A percentile compares a stretch with the other conserved stretches of the same genome.
These are phyloP conservation scores for Globisporangium paddicum DNA, from an alignment of 352 stramenopile species.

Conservation along the genomic window DNA sequence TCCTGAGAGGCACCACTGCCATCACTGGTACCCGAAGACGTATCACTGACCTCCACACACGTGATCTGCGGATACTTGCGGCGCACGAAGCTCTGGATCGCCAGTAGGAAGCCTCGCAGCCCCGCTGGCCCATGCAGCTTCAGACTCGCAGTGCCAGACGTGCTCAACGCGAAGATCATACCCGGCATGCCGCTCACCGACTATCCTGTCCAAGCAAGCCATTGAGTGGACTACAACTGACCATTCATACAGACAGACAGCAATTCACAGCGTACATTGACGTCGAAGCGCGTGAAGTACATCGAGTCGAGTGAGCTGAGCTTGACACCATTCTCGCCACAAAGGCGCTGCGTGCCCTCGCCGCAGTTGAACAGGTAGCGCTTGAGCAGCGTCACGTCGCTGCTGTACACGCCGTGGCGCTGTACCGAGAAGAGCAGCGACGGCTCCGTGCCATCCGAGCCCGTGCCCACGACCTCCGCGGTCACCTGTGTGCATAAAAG, in stretches of 20 bases:
- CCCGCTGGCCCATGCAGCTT: slow-evolving; percentile 43
- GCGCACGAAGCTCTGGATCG: slow-evolving; percentile 65
- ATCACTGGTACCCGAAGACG: too few relatives aligned
- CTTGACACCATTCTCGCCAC: slow-evolving; percentile 66
- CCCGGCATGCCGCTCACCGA: slow-evolving; percentile 64
- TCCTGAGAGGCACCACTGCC: not conserved
- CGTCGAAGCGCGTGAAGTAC: slow-evolving; percentile 64
- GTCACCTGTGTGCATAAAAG: slow-evolving; percentile 26
- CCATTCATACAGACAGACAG: too few relatives aligned
- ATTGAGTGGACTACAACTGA: too few relatives aligned
- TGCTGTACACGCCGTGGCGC: slow-evolving; percentile 58
- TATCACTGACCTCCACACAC: slow-evolving; percentile 31
- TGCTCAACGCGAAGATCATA: slow-evolving; percentile 57
- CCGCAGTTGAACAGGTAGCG: slow-evolving; percentile 73
- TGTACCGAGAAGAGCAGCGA: slow-evolving; percentile 65
- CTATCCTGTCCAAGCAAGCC: slow-evolving; percentile 25
- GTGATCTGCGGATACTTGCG: slow-evolving; percentile 59
- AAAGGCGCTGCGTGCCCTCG: slow-evolving; percentile 62
- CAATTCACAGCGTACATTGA: slow-evolving; percentile 29
- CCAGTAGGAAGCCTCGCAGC: slow-evolving; percentile 28
- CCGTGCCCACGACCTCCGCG: slow-evolving; percentile 55
- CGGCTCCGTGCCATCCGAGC: slow-evolving; percentile 60
- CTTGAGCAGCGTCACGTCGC: slow-evolving; percentile 51
- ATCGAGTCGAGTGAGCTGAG: slow-evolving; percentile 60
- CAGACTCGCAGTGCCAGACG: slow-evolving; percentile 38